Evolutionary conservation across 2,329 filamentous ascomycete species (phyloP).

Genomic region (Ciborinia camelliae): DNA sequence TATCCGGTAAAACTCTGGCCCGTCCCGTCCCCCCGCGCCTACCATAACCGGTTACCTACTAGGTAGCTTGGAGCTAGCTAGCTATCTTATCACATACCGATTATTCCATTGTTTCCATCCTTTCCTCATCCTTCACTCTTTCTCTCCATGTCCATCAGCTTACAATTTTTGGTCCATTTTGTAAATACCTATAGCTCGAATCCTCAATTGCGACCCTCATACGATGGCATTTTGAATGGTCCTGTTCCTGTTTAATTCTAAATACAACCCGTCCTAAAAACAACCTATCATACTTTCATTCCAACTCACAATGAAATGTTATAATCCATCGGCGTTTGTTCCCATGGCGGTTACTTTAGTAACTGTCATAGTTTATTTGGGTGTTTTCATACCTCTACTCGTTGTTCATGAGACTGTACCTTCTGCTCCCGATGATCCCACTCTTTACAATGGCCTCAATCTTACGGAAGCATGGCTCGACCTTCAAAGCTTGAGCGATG

Average conservation of each 20-base stretch:
- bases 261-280: background rate
- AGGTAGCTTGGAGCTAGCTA: too few species aligned
- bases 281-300: background rate
- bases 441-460: conserved; percentile 63
- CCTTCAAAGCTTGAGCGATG: conserved; percentile 67
- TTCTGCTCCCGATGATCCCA: conserved; percentile 53
- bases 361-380: conserved; percentile 72
- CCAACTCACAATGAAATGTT: conserved; percentile 30
- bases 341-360: conserved; percentile 79
- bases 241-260: background rate
- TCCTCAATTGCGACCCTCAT: background rate
- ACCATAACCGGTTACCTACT: too few species aligned
- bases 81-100: background rate
- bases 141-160: background rate
- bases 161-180: background rate
- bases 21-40: conserved; percentile 7
- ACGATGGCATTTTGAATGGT: conserved; percentile 9
- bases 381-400: conserved; percentile 68
- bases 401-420: conserved; percentile 76
- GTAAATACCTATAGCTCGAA: background rate
- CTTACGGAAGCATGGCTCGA: conserved; percentile 85
- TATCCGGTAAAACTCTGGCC: conserved; percentile 1
- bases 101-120: background rate
- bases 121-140: background rate
- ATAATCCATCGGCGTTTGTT: conserved; percentile 70